Conservation (phyloP, 805 yeast genomes). For the Hanseniaspora hatyaiensis region DNA sequence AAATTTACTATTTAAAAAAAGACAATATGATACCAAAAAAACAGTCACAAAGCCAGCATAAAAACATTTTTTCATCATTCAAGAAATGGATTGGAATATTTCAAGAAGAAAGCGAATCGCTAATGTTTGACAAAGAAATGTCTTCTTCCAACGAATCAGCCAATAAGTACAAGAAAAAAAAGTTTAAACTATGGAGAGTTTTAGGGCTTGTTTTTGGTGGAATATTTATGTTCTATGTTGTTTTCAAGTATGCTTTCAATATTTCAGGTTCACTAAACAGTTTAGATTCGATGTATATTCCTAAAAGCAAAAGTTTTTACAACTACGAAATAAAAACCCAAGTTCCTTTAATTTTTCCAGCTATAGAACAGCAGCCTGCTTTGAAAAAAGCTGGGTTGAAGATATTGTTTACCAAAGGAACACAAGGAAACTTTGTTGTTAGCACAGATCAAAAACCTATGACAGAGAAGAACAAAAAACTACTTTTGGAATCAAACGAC, state of each 20-base stretch:
- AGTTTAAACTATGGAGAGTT: slow-evolving; percentile 2
- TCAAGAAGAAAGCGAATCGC: slow-evolving; percentile 5
- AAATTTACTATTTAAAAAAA: too few species aligned
- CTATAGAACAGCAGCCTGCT: slow-evolving; percentile 55
- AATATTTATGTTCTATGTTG: not conserved
- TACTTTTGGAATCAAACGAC: slow-evolving; percentile 18
- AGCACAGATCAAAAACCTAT: slow-evolving; percentile 33
- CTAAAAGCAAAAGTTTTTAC: slow-evolving; percentile 36
- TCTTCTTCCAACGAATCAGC: not conserved
- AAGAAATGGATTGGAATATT: slow-evolving; percentile 8
- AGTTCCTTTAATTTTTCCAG: slow-evolving; percentile 54
- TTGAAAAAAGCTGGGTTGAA: slow-evolving; percentile 47
- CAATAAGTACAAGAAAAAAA: slow-evolving; percentile 5
- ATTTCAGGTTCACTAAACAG: not conserved
- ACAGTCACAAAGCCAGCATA: not conserved
- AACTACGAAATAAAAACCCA: slow-evolving; percentile 38
- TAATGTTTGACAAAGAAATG: slow-evolving; percentile 14
- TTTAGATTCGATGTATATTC: slow-evolving; percentile 19
- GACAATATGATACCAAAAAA: slow-evolving; percentile 6
- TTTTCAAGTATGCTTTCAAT: not conserved
- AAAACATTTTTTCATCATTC: not conserved
- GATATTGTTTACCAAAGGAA: slow-evolving; percentile 39
- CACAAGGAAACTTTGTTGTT: slow-evolving; percentile 32
- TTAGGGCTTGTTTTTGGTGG: not conserved
- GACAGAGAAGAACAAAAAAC: slow-evolving; percentile 30